Base-by-base conservation (phyloP, 331 rosid genomes). In the Quercus tomentella region DNA sequence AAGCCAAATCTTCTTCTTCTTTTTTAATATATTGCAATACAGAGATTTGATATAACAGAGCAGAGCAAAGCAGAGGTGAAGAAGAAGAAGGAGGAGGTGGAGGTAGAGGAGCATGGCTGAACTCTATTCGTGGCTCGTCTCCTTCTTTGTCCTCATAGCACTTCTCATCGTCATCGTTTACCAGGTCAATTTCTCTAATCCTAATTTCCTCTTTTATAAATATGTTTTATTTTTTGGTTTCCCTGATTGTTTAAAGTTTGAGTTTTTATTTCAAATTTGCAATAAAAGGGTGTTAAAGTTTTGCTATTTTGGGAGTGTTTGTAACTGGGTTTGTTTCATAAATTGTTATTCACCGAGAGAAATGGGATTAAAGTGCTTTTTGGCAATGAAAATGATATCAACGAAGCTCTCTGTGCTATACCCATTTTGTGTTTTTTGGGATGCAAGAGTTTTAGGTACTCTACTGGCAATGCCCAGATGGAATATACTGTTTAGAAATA, bases 61-160 rank as follows among this genome's bases (percentile, higher is more conserved):
- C 25, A 12, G 23, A 70, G 51, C n/a, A 7, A 69, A 33, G 11
- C 79, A 11, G 21, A 15, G 66, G 55, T 43, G 67, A 45, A 57
- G 45, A 8, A 41, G 45, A 8, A 41, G 12, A 8, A 41, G 12
- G 12, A 2, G 12, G 75, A 61, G 66, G 55, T 62, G 67, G 49
- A 57, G 54, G 74, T 45, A 71, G 81, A 85, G 76, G 67, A 83
- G 73, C 72, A 94, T 95, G 99, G 97, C 67, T 73, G 97, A 88
- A 86, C 88, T 96, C 4, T 83, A 70, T 70, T 88, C 83, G 20
- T 96, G 99, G 99, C 93, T 96, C 63, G 43, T 96, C 79, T 93
- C 98, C 88, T 93, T 96, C 93, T 87, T 96, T 87, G 76, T 89
- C 84, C 91, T 96, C 71, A 84, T 96, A 22, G 84, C 89, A 79